Evolutionary conservation across 2,329 filamentous ascomycete species (phyloP).

Genomic region (Penicillium sp.): DNA sequence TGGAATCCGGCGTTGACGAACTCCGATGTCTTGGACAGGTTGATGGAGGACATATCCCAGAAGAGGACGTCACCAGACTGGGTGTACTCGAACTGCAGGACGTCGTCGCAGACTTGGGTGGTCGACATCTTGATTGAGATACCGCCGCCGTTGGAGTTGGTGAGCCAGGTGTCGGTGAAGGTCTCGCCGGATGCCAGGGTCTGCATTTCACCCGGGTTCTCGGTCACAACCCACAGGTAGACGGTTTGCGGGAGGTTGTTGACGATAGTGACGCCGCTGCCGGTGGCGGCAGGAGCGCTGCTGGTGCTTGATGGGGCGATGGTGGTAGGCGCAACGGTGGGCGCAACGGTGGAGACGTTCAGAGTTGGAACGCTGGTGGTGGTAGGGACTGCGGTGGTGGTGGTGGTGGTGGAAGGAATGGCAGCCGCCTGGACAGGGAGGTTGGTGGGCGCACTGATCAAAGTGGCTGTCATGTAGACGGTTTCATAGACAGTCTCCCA

Average conservation of each 20-base stretch:
- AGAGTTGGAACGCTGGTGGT: neutral
- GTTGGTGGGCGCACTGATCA: neutral
- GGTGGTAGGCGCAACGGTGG: constrained; percentile 4
- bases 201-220: constrained; percentile 18
- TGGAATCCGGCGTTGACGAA: constrained; percentile 27
- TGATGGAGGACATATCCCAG: constrained; percentile 35
- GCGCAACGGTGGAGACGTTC: neutral
- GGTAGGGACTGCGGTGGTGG: neutral
- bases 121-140: constrained; percentile 35
- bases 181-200: constrained; percentile 16
- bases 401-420: neutral
- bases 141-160: constrained; percentile 31
- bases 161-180: constrained; percentile 29
- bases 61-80: constrained; percentile 22
- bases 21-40: constrained; percentile 21
- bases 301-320: neutral
- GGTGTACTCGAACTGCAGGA: constrained; percentile 37
- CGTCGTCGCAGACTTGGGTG: constrained; percentile 13
- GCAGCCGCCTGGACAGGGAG: neutral
- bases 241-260: constrained; percentile 27
- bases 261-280: constrained; percentile 24
- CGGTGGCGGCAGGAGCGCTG: constrained; percentile 6
- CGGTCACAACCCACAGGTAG: constrained; percentile 31
- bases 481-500: constrained; percentile 9
- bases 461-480: neutral